Base-by-base conservation (phyloP, 495 filamentous ascomycete genomes). In the Halenospora varia region DNA sequence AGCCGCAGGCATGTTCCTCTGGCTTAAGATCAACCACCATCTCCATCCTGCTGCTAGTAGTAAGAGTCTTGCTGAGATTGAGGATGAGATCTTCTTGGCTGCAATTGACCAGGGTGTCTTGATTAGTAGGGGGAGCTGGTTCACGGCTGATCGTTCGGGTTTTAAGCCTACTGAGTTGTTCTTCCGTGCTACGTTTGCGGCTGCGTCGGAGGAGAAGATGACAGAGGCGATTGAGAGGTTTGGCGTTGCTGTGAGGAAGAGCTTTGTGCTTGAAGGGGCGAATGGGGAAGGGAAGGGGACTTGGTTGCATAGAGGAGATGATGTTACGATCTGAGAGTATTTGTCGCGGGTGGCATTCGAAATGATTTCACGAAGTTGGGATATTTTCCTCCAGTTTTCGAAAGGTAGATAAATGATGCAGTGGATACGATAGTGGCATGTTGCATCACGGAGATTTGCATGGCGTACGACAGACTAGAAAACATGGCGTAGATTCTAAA, bases 1-100 rank as follows among this genome's bases (percentile, higher is more conserved):
- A 2, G 77, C 79, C 35, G 92, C 94, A n/a, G 94, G 94, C 66
- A 98, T 98, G 94, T 98, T 98, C 79, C 86, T 90, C 66, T 97
- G 94, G 94, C 75, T 98, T 35, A 77, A 85, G 53, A 74, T 98
- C 17, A 81, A 94, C 66, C 86, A 84, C 72, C 75, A 72, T 24
- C 82, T 83, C 56, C 92, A 97, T 71, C 92, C 91, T 0, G 57
- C 72, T 24, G 75, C 77, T 2, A 68, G 72, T 18, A 77, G 70
- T n/a, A 85, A 83, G 66, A 71, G 73, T 25, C 75, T 88, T 60
- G 70, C 83, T 18, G 80, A 82, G 11, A 86, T 97, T 25, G 94
- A 98, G 70, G 87, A 95, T 51, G 83, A 87, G 40, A 86, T 98
- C 48, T 97, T 94, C 78, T 64, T 86, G 51, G 75, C 78, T 17